phyloP scores from a whole-genome alignment of 1,139 yeast species.

The Dujonia santamariae region DNA sequence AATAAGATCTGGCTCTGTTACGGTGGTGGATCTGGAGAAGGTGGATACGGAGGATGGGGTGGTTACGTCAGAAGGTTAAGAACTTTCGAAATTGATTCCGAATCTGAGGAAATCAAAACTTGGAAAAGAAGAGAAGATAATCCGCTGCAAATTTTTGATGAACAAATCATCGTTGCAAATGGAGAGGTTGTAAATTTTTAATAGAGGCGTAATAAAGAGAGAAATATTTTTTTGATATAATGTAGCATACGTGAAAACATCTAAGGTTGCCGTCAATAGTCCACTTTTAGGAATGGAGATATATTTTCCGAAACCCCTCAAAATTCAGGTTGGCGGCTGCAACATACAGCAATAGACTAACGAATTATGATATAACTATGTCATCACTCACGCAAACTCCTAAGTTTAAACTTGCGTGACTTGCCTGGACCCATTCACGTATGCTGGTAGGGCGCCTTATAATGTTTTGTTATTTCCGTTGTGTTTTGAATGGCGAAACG shows the following conservation, averaged over 20 bases:
- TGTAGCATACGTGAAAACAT: background rate
- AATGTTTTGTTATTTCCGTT: too few relatives aligned
- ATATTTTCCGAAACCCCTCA: too few relatives aligned
- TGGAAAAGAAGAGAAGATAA: conserved; percentile 70
- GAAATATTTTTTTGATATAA: background rate
- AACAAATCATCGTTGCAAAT: conserved; percentile 51
- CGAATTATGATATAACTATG: too few relatives aligned
- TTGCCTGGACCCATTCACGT: too few relatives aligned
- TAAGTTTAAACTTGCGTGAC: too few relatives aligned
- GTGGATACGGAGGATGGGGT: conserved; percentile 91
- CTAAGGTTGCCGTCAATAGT: too few relatives aligned
- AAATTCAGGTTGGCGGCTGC: too few relatives aligned
- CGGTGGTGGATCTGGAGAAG: conserved; percentile 93
- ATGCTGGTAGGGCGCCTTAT: too few relatives aligned
- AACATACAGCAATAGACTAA: too few relatives aligned
- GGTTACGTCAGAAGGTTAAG: conserved; percentile 78
- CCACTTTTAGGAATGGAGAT: too few relatives aligned
- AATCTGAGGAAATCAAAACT: conserved; percentile 50
- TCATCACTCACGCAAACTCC: too few relatives aligned
- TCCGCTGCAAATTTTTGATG: conserved; percentile 52
- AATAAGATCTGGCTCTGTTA: conserved; percentile 79
- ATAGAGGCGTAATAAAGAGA: background rate
- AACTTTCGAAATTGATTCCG: conserved; percentile 61
- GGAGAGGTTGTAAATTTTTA: conserved; percentile 34
- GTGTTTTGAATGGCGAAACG: too few relatives aligned